A percentile compares a stretch with the other conserved stretches of the same genome.
Conservation (phyloP, 345 rosid species). For the Eucalyptus marginata region DNA sequence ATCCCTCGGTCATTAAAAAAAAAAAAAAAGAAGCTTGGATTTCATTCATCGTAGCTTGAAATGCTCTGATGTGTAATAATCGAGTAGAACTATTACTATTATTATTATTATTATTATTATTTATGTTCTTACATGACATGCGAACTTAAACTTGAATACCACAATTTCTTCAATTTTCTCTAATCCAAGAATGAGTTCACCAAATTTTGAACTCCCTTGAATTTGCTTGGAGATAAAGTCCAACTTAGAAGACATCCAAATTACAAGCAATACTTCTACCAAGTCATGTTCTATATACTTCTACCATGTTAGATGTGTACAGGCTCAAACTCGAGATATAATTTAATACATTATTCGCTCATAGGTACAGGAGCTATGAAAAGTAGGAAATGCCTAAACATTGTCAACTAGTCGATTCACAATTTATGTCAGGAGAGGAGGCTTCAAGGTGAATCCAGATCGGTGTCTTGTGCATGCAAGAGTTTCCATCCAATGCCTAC, state of each 20-base stretch:
- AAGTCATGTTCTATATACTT: background rate
- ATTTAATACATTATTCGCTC: background rate
- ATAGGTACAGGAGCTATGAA: background rate
- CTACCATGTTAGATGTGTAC: accelerated
- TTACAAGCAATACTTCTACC: background rate
- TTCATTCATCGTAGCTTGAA: background rate
- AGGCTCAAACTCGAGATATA: background rate
- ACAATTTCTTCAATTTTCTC: background rate
- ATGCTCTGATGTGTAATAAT: background rate
- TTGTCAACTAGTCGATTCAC: background rate
- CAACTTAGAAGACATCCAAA: background rate
- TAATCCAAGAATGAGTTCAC: background rate
- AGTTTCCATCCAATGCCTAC: background rate
- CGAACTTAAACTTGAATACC: background rate
- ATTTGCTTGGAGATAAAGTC: background rate
- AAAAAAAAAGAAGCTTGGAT: too few relatives aligned
- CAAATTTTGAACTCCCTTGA: background rate
- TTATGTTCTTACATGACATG: background rate
- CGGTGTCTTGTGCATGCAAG: background rate
- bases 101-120: too few relatives aligned
- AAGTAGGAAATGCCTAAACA: background rate
- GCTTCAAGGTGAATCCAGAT: background rate
- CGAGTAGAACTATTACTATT: background rate
- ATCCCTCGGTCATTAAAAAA: too few relatives aligned
- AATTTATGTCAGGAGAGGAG: background rate